Percentiles rank a stretch among this genome's conserved stretches.
Evolutionary conservation across 2,329 filamentous ascomycete species (phyloP).

Genomic region (Pezizomycotina sp.): DNA sequence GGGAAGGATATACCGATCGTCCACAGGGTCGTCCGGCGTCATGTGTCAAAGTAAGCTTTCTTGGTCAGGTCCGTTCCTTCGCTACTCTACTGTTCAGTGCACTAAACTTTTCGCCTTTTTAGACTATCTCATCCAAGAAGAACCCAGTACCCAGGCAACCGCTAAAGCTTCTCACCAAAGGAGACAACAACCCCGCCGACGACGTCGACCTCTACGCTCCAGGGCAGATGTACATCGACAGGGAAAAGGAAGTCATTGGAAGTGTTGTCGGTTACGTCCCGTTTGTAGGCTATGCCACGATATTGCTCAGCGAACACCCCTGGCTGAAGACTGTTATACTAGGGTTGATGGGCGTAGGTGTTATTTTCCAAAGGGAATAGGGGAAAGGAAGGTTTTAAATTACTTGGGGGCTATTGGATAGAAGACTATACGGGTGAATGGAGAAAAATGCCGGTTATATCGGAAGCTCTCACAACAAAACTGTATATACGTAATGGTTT

Average conservation of each 20-base stretch:
- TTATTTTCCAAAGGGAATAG: slow-evolving; percentile 79
- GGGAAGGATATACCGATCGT: slow-evolving; percentile 97
- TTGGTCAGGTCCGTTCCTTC: background rate
- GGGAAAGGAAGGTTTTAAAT: slow-evolving; percentile 15
- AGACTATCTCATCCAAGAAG: slow-evolving; percentile 24
- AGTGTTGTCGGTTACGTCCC: slow-evolving; percentile 85
- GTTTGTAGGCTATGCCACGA: slow-evolving; percentile 92
- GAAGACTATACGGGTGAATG: too few relatives aligned
- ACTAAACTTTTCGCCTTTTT: slow-evolving; percentile 4
- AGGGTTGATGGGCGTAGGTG: slow-evolving; percentile 84
- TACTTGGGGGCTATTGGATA: too few relatives aligned
- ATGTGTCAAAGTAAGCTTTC: slow-evolving; percentile 39
- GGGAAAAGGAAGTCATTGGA: slow-evolving; percentile 73
- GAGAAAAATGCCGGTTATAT: too few relatives aligned
- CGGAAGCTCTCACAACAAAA: too few relatives aligned
- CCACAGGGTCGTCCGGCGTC: slow-evolving; percentile 67
- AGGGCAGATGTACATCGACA: slow-evolving; percentile 71
- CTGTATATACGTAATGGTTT: too few relatives aligned
- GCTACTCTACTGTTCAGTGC: background rate
- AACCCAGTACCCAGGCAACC: slow-evolving; percentile 30
- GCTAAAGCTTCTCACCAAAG: slow-evolving; percentile 72
- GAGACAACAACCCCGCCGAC: slow-evolving; percentile 88
- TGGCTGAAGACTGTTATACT: slow-evolving; percentile 94
- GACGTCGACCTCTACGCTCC: slow-evolving; percentile 80
- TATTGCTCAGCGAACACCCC: slow-evolving; percentile 83